These are phyloP conservation scores for Escallonia herrerae DNA, from an alignment of 129 eudicot species.

Conservation along the genomic window DNA sequence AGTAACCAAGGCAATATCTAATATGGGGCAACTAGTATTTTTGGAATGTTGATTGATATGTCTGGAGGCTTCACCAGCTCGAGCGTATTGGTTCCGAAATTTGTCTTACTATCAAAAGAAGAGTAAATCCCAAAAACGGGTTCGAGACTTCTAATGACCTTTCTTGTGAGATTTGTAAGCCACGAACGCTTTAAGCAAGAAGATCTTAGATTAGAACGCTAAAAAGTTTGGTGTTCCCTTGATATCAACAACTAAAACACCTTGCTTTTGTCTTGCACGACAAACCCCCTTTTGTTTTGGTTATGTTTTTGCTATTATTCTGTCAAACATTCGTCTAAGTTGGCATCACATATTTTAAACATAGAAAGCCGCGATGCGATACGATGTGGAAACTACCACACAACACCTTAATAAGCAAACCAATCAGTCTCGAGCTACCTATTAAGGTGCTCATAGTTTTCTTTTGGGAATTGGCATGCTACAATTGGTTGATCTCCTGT, in stretches of 20 bases:
- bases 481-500: neutral
- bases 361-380: neutral
- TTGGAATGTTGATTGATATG: too few relatives aligned
- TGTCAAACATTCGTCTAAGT: neutral
- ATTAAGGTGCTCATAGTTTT: neutral
- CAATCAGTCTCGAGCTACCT: neutral
- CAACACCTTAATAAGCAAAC: neutral
- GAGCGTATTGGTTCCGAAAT: neutral
- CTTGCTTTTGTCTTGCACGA: constrained; percentile 1
- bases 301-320: neutral
- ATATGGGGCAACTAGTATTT: neutral
- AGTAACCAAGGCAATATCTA: neutral
- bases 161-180: constrained; percentile 15
- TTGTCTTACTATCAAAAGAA: neutral
- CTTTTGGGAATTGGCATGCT: neutral
- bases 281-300: constrained; percentile 1
- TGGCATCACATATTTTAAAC: too few relatives aligned
- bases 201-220: constrained; percentile 27
- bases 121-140: neutral
- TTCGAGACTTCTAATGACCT: neutral
- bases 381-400: neutral
- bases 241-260: constrained; percentile 9
- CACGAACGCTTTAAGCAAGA: constrained; percentile 20
- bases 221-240: constrained; percentile 10
- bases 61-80: neutral